phyloP scores from a whole-genome alignment of 441 rosid genomes.

The Jatropha multifida region DNA sequence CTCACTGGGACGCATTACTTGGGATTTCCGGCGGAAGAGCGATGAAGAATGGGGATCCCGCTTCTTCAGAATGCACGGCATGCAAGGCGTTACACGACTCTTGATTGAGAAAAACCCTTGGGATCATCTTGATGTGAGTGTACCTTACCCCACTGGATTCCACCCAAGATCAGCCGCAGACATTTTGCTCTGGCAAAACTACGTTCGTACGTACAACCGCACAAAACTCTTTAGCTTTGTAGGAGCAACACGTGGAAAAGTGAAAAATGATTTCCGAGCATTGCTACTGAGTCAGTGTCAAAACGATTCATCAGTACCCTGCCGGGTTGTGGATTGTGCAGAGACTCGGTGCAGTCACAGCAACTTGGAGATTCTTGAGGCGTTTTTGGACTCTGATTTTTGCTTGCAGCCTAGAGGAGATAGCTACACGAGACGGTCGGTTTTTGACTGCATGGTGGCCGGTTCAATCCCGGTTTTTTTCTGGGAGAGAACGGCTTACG shows the following conservation, averaged over 20 bases:
- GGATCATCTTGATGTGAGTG: slow-evolving; percentile 86
- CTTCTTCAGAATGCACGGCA: slow-evolving; percentile 60
- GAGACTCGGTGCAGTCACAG: slow-evolving; percentile 59
- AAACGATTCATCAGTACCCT: slow-evolving; percentile 36
- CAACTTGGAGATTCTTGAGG: slow-evolving; percentile 58
- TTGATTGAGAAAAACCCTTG: slow-evolving; percentile 82
- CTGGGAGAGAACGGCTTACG: slow-evolving; percentile 75
- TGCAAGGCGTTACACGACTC: slow-evolving; percentile 83
- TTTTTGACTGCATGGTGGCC: slow-evolving; percentile 86
- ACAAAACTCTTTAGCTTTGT: slow-evolving; percentile 69
- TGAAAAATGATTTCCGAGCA: slow-evolving; percentile 69
- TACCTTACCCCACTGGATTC: slow-evolving; percentile 92
- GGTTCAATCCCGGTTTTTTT: slow-evolving; percentile 88
- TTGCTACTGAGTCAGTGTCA: slow-evolving; percentile 54
- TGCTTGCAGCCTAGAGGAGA: slow-evolving; percentile 89
- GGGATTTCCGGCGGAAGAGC: slow-evolving; percentile 76
- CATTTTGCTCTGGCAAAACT: slow-evolving; percentile 61
- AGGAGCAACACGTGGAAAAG: slow-evolving; percentile 57
- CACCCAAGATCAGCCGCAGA: slow-evolving; percentile 77
- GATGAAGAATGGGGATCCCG: slow-evolving; percentile 78
- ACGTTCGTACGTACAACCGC: slow-evolving; percentile 49
- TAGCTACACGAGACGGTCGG: slow-evolving; percentile 81
- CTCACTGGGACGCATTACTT: slow-evolving; percentile 79
- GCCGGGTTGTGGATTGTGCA: slow-evolving; percentile 59
- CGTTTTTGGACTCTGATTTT: slow-evolving; percentile 67